Percentiles rank a stretch among this genome's conserved stretches.
phyloP scores from a whole-genome alignment of 257 asterid species.

The Capsicum pubescens region DNA sequence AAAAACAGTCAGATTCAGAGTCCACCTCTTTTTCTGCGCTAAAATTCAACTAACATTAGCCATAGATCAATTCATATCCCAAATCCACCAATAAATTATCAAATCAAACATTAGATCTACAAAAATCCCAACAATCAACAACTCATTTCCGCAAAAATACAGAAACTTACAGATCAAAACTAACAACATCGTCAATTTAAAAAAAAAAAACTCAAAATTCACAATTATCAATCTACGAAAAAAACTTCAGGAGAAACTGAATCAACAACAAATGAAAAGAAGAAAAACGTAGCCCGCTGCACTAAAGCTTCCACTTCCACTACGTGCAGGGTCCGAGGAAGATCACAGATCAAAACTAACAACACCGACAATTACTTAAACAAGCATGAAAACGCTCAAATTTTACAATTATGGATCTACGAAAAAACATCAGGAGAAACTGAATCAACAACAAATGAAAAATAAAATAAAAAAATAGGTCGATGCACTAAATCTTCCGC shows the following conservation, averaged over 20 bases:
- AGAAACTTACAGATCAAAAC: not conserved
- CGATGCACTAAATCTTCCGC: no score
- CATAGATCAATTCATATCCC: constrained; percentile 32
- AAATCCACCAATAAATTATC: not conserved
- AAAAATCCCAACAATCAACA: not conserved
- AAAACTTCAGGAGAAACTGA: not conserved
- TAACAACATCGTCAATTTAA: not conserved
- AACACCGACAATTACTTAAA: not conserved
- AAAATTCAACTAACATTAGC: constrained; percentile 15
- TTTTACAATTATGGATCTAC: not conserved
- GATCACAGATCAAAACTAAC: not conserved
- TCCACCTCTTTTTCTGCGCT: not conserved
- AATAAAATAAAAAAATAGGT: no score
- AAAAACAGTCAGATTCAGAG: not conserved
- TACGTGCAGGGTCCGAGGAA: no score
- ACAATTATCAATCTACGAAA: not conserved
- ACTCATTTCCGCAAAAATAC: not conserved
- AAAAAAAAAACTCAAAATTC: not conserved
- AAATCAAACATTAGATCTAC: constrained; percentile 22
- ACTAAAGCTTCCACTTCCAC: no score
- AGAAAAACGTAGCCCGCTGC: no score
- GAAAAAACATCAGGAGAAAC: not conserved
- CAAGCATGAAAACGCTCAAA: not conserved
- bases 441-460: not conserved
- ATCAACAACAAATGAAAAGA: not conserved